These are phyloP conservation scores for Lentinula boryana DNA, from an alignment of 768 basidiomycete species.

Conservation along the genomic window DNA sequence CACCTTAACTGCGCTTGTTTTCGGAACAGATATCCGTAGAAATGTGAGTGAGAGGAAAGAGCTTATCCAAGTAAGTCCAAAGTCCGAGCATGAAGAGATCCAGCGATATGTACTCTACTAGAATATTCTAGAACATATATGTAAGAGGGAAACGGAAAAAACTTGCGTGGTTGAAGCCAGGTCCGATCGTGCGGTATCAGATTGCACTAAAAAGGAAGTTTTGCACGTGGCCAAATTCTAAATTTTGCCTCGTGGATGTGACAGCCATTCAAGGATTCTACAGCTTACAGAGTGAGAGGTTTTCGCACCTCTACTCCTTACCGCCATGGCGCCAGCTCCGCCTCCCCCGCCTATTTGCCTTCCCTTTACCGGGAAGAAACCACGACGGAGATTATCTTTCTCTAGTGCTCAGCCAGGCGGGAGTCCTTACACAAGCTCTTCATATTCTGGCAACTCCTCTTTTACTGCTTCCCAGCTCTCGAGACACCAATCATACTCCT, in stretches of 20 bases:
- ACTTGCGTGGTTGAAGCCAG: too few species aligned
- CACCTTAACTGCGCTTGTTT: not conserved
- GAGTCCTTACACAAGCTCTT: conserved; percentile 13
- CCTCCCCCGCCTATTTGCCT: conserved; percentile 55
- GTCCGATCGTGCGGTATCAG: not conserved
- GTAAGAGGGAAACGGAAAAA: not conserved
- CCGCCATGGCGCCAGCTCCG: conserved; percentile 44
- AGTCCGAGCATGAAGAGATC: too few species aligned
- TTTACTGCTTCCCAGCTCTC: conserved; percentile 15
- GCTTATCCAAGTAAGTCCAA: too few species aligned
- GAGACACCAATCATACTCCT: conserved; percentile 38
- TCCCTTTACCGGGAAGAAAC: conserved; percentile 49
- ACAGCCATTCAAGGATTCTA: not conserved
- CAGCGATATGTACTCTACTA: too few species aligned
- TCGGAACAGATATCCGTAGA: not conserved
- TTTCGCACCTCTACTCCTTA: conserved; percentile 16
- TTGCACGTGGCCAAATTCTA: not conserved
- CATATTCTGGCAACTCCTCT: conserved; percentile 20
- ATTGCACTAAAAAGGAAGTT: not conserved
- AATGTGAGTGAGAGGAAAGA: not conserved
- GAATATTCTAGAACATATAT: not conserved
- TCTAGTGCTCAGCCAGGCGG: conserved; percentile 28
- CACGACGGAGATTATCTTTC: conserved; percentile 40
- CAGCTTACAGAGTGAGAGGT: not conserved
- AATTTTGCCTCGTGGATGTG: not conserved